A percentile compares a stretch with the other conserved stretches of the same genome.
These are phyloP conservation scores for Leishmania mexicana DNA, from an alignment of 208 protist genomes.

Conservation along the genomic window DNA sequence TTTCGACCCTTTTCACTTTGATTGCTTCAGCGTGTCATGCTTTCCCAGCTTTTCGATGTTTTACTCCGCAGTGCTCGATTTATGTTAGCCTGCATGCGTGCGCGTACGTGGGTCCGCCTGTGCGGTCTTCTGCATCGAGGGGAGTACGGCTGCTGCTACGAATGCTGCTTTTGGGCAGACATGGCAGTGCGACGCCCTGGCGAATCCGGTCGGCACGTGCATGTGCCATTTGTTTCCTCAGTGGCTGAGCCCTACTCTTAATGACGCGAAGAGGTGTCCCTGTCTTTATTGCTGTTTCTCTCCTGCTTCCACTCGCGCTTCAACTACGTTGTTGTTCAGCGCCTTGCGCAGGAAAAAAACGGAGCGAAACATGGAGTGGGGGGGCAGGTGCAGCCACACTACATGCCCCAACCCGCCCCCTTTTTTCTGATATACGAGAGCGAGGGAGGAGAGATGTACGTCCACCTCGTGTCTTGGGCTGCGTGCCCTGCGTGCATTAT, in stretches of 20 bases:
- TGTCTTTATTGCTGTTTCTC: not conserved
- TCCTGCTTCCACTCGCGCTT: not conserved
- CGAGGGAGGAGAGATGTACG: not conserved
- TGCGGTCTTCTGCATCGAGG: constrained; percentile 1
- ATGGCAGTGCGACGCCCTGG: not conserved
- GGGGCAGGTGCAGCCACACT: not conserved
- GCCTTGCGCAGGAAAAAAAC: not conserved
- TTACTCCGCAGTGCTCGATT: not conserved
- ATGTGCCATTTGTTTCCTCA: not conserved
- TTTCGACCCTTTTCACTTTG: not conserved
- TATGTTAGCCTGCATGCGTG: not conserved
- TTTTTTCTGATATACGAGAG: not conserved
- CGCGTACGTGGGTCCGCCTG: constrained; percentile 14
- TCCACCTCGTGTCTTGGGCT: not conserved
- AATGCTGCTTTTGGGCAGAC: not conserved
- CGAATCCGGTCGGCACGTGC: not conserved
- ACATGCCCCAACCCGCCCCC: no score
- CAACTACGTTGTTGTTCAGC: not conserved
- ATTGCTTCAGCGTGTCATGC: not conserved
- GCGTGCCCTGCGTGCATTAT: not conserved
- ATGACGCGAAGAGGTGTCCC: not conserved
- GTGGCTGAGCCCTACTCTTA: not conserved
- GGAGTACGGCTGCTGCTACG: not conserved
- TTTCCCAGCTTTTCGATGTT: not conserved
- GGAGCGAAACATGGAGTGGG: not conserved